Percentiles rank a stretch among this genome's conserved stretches.
Evolutionary conservation across 495 filamentous ascomycete species (phyloP).

Genomic region (Hypomontagnella submonticulosa): DNA sequence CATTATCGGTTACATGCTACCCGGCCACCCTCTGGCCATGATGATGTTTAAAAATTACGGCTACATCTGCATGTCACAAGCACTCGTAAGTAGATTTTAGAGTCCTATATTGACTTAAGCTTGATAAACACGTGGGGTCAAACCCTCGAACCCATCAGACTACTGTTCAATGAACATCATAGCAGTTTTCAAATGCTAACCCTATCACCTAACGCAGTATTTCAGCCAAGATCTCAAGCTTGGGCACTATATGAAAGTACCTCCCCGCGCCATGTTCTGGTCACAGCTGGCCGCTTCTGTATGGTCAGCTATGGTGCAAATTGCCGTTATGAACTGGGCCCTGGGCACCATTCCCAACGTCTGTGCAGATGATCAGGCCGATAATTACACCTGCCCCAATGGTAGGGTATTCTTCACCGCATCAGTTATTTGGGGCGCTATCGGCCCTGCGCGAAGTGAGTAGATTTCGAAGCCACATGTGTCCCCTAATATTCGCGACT

Average conservation of each 20-base stretch:
- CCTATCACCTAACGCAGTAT: constrained; percentile 26
- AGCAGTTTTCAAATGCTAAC: constrained; percentile 5
- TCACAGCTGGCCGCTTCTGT: constrained; percentile 72
- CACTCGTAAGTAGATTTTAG: constrained; percentile 45
- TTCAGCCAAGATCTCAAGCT: constrained; percentile 64
- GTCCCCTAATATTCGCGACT: not conserved
- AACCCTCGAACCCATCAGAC: too few relatives aligned
- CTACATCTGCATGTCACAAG: constrained; percentile 71
- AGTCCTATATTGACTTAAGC: not conserved
- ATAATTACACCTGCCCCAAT: constrained; percentile 71
- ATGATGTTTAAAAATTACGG: constrained; percentile 82
- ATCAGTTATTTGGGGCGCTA: constrained; percentile 62
- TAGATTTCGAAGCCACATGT: not conserved
- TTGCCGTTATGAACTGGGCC: constrained; percentile 74
- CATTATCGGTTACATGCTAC: constrained; percentile 74
- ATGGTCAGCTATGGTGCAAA: constrained; percentile 72
- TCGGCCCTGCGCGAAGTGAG: constrained; percentile 60
- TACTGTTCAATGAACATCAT: not conserved
- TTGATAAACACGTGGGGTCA: too few relatives aligned
- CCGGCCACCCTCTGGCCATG: constrained; percentile 71
- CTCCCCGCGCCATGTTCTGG: constrained; percentile 72
- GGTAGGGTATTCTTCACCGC: constrained; percentile 74
- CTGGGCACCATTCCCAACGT: constrained; percentile 69
- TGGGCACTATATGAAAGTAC: constrained; percentile 79
- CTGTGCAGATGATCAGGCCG: constrained; percentile 65